These are phyloP conservation scores for Gnetum montanum DNA, from an alignment of 75 land plant genomes.

Conservation along the genomic window DNA sequence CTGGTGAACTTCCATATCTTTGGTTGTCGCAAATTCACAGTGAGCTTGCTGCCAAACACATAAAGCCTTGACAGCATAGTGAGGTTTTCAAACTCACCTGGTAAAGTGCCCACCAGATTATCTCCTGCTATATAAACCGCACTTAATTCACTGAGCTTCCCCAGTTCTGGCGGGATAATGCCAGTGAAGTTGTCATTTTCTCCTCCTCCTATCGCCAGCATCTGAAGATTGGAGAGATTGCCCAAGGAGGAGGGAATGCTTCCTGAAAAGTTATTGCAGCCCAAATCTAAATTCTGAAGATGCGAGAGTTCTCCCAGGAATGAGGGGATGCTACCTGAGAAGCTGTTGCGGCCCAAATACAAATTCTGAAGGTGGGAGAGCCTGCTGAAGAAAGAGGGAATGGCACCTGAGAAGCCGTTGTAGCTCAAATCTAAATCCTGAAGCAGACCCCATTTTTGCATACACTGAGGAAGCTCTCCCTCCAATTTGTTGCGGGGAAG, in stretches of 20 bases:
- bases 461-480: conserved; percentile 62
- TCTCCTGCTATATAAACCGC: no score
- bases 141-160: no score
- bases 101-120: no score
- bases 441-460: no score
- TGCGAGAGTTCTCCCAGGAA: conserved; percentile 36
- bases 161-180: no score
- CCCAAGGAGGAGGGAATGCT: conserved; percentile 33
- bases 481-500: conserved; percentile 52
- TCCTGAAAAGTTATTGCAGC: conserved; percentile 48
- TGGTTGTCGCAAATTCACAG: no score
- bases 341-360: conserved; percentile 53
- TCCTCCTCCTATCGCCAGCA: no score
- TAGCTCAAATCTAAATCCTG: conserved; percentile 23
- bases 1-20: no score
- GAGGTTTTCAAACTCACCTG: no score
- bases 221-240: conserved; percentile 25
- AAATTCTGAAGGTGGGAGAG: conserved; percentile 29
- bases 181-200: no score
- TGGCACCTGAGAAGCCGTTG: conserved; percentile 43
- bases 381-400: conserved; percentile 38
- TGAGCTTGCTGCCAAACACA: no score
- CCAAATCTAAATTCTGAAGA: conserved; percentile 43
- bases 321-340: conserved; percentile 51
- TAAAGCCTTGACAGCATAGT: no score